Percentiles rank a stretch among this genome's conserved stretches.
Conservation (phyloP, 371 early-diverging fungal species). For the Apophysomyces sp. region DNA sequence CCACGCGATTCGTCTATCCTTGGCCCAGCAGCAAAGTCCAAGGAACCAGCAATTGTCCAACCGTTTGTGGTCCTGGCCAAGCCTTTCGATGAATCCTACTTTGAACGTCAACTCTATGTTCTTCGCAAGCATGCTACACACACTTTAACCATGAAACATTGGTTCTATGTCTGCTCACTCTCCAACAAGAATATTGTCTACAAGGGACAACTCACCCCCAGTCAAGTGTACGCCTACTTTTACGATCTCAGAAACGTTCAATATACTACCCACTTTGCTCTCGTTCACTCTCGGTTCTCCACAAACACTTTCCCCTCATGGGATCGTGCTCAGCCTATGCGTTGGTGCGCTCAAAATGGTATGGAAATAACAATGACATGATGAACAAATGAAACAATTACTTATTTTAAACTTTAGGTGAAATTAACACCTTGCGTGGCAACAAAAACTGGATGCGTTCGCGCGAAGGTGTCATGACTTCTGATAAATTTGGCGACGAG, state of each 20-base stretch:
- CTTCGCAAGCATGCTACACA: constrained; percentile 90
- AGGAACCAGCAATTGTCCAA: constrained; percentile 93
- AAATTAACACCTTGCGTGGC: constrained; percentile 97
- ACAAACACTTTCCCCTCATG: constrained; percentile 98
- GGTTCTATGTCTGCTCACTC: constrained; percentile 96
- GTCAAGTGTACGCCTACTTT: constrained; percentile 92
- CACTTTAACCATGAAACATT: constrained; percentile 72
- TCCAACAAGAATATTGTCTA: constrained; percentile 91
- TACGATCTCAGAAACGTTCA: constrained; percentile 80
- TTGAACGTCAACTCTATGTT: constrained; percentile 87
- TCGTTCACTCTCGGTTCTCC: constrained; percentile 97
- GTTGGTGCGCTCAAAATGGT: constrained; percentile 98
- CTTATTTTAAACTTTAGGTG: constrained; percentile 55
- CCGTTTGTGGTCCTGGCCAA: constrained; percentile 78
- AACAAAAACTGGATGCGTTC: constrained; percentile 99
- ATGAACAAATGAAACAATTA: background rate
- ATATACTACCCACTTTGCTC: constrained; percentile 87
- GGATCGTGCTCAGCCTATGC: constrained; percentile 98
- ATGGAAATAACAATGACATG: constrained; percentile 19
- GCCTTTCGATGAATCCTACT: constrained; percentile 67
- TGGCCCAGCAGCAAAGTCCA: constrained; percentile 84
- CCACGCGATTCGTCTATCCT: constrained; percentile 85
- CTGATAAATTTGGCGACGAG: constrained; percentile 75
- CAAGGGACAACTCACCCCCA: constrained; percentile 94
- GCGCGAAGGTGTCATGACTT: constrained; percentile 90